Evolutionary conservation across 306 rosid species (phyloP), one percentile per base, ranked within the genome.

Genomic region (Parietaria judaica): DNA sequence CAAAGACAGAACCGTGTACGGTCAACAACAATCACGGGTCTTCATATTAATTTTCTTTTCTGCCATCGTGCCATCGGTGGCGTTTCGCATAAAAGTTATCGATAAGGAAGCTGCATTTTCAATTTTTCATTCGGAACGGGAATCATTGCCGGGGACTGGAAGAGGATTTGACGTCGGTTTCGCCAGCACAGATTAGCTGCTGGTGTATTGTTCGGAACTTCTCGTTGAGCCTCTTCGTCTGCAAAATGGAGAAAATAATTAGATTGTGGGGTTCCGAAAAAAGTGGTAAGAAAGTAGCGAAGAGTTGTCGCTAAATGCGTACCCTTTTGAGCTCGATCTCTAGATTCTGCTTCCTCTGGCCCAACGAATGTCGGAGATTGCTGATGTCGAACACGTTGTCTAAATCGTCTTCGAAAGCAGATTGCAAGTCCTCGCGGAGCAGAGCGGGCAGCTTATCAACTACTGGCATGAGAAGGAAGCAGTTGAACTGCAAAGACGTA

Each of bases 381-480:
- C 95, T 92, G 69, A 92, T 80, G 73, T 86, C 96, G 13, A 92
- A 88, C 66, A 92, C 74, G 75, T 64, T 88, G 72, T 88, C 98
- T 66, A 88, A 50, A 58, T 92, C 95, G 64, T 84, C 96, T 71
- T 88, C 86, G 56, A 92, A 88, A 63, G 88, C 90, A 60, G 98
- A 92, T 68, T 92, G 89, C 54, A 92, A 73, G 80, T 92, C 96
- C 78, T 86, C 94, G 36, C 94, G 85, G 35, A 92, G 95, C 31
- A 89, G 92, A 43, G 90, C 88, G 16, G 96, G 98, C 84, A 88
- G 76, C 80, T 92, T 92, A 73, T 92, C 98, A 72, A 92, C 96
- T 52, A 92, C 94, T 12, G 96, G 98, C 98, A 92, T 92, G 72
- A 92, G 75, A 63, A 88, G 95, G 81, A 92, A 92, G 81, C 98